Base-by-base conservation (phyloP, 805 yeast species). In the Teunomyces stri region DNA sequence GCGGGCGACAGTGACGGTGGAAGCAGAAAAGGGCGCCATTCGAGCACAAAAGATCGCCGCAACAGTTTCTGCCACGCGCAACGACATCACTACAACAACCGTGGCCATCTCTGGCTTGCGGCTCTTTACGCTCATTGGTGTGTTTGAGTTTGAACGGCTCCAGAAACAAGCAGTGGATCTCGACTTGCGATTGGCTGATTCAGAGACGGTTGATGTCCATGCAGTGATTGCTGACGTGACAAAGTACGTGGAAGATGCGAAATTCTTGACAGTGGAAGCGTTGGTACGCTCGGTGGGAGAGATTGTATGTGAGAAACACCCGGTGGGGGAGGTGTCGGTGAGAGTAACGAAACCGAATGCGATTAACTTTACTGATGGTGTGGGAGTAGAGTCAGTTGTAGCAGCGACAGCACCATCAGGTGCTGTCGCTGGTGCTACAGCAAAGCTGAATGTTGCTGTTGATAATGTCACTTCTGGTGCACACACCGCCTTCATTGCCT, bases 221-320 rank as follows among this genome's bases (percentile, higher is more conserved):
- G 49, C 57, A 3, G 55, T 78, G 11, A 76, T 84, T 18, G 78
- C 78, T 22, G 68, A 63, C 2, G 75, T 87, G 3, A 71, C 77
- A 0, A 57, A 59, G 0, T 87, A 83, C 56, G 87, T 89, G n/a
- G 96, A 87, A 58, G 61, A 60, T n/a, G 79, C 96, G 1, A 81
- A 82, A 52, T 94, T 89, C 70, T 85, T 88, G 58, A 94, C 99
- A 0, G 95, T 94, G 1, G 99, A 94, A 62, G 97, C 97, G 0
- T 74, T 94, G 41, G 96, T 88, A 3, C 78, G 82, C 49, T 78
- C 82, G 9, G 85, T 89, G 22, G 84, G 89, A 2, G 83, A 82
- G 52, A 60, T 80, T 41, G 69, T 84, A 2, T 69, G 79, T 31
- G 72, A 74, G 48, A 62, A 70, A 34, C 68, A 70, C 20, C 52